Conservation (phyloP, 2,329 filamentous ascomycete genomes). For the Alternaria burnsii region DNA sequence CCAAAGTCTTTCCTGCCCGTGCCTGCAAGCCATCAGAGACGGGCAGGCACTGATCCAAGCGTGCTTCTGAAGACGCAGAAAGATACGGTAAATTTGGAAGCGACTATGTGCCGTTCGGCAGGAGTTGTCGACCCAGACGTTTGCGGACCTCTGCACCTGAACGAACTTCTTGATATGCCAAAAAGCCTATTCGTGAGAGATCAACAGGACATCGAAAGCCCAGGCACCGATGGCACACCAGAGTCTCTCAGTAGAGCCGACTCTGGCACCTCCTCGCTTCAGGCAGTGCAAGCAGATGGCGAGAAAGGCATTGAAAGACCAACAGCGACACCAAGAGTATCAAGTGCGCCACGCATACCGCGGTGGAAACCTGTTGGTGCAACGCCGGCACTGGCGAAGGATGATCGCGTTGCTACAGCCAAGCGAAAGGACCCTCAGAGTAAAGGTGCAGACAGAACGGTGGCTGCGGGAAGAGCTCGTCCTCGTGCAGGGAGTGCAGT, state of each 20-base stretch:
- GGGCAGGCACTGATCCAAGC: slow-evolving; percentile 2
- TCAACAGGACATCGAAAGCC: background rate
- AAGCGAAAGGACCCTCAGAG: background rate
- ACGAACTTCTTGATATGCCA: slow-evolving; percentile 10
- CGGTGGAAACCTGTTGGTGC: background rate
- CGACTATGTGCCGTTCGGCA: slow-evolving; percentile 18
- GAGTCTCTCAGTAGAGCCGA: background rate
- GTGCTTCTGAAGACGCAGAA: slow-evolving; percentile 14
- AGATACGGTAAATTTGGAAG: slow-evolving; percentile 17
- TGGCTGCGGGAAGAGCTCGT: background rate
- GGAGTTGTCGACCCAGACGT: slow-evolving; percentile 7
- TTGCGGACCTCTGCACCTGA: slow-evolving; percentile 10
- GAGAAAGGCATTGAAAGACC: background rate
- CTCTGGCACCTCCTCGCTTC: slow-evolving; percentile 6
- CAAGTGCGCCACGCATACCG: background rate
- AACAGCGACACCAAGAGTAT: background rate
- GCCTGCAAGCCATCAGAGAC: background rate
- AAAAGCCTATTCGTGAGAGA: slow-evolving; percentile 1
- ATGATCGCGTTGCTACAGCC: background rate
- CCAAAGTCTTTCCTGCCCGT: background rate
- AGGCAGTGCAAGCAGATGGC: background rate
- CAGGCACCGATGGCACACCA: background rate
- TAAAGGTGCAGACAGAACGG: background rate
- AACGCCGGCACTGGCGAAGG: background rate
- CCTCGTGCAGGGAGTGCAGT: slow-evolving; percentile 1